Base-by-base conservation (phyloP, 495 filamentous ascomycete species). In the Friedmanniomyces endolithicus region DNA sequence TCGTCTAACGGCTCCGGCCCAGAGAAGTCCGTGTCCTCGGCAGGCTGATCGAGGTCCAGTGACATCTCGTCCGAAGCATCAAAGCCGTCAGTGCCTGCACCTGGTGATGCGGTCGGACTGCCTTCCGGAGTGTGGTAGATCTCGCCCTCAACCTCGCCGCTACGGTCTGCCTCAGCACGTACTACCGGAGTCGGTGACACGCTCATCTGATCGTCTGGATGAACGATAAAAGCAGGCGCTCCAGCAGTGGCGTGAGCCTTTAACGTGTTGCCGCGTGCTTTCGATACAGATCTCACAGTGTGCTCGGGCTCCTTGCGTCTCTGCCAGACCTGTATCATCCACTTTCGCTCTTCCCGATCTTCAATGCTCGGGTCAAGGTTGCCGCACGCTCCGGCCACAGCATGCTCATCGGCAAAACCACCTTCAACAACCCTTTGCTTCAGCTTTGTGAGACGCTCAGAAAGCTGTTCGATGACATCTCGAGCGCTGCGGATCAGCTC, bases 291-390 rank as follows among this genome's bases (percentile, higher is more conserved):
- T 44, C 46, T 4, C 17, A 50, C 43, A 8, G 22, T 27, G 22
- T 52, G 53, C 20, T 8, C 27, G 12, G 59, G 59, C 55, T 58
- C 59, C 19, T 51, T 60, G 1, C 72, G 66, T 22, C 69, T 68
- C 52, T 74, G 64, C 20, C 88, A 70, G 1, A 83, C 44, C 2
- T 58, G 61, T 17, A 83, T 69, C 46, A 70, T 73, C 78, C 80
- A 88, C 23, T 62, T 64, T 7, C 70, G 57, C 22, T 78, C 65
- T 63, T 78, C 75, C 11, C 71, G 75, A 33, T 82, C 72, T 25
- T 73, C 75, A n/a, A 95, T 65, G 6, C 72, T 86, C 3, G 64
- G 60, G 43, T 87, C 77, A 65, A 94, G 64, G 40, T 69, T 74
- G n/a, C 63, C 60, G 46, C 77, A 78, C 53, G 76, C 75, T n/a